A percentile compares a stretch with the other conserved stretches of the same genome.
Conservation (phyloP, 805 yeast species). For the Candida ulmi region DNA sequence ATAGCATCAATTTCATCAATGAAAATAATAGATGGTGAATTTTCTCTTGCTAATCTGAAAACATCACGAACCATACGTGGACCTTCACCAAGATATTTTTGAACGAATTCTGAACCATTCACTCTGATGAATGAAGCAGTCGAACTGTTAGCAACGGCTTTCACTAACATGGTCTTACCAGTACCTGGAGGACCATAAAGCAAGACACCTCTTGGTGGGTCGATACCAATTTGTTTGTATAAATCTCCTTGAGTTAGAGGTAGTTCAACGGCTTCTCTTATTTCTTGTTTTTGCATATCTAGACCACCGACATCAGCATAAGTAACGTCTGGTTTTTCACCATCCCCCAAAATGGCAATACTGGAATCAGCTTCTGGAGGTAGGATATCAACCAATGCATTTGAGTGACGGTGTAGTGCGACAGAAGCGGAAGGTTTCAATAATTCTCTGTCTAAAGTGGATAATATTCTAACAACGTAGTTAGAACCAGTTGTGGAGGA, state of each 20-base stretch:
- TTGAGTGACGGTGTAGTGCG: constrained; percentile 96
- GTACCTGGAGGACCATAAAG: constrained; percentile 99
- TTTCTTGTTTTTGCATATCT: constrained; percentile 99
- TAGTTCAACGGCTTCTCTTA: constrained; percentile 95
- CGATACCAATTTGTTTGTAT: constrained; percentile 96
- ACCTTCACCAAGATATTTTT: constrained; percentile 97
- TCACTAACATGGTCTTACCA: constrained; percentile 97
- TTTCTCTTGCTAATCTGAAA: constrained; percentile 93
- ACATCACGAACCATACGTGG: constrained; percentile 99
- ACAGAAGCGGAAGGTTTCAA: constrained; percentile 93
- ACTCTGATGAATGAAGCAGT: constrained; percentile 96
- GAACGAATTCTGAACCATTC: constrained; percentile 97
- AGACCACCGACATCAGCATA: constrained; percentile 98
- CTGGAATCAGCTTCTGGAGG: constrained; percentile 99
- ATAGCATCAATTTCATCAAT: constrained; percentile 99
- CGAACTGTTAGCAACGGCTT: constrained; percentile 96
- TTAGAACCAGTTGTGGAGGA: constrained; percentile 97
- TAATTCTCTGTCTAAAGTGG: constrained; percentile 91
- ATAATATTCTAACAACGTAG: constrained; percentile 90
- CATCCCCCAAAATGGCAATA: constrained; percentile 89
- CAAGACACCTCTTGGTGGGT: constrained; percentile 97
- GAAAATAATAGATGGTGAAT: constrained; percentile 93
- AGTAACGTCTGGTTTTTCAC: constrained; percentile 87
- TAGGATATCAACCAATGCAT: constrained; percentile 92
- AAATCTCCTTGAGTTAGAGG: constrained; percentile 95